These are phyloP conservation scores for Kwoniella dendrophila DNA, from an alignment of 768 basidiomycete species.

Conservation along the genomic window DNA sequence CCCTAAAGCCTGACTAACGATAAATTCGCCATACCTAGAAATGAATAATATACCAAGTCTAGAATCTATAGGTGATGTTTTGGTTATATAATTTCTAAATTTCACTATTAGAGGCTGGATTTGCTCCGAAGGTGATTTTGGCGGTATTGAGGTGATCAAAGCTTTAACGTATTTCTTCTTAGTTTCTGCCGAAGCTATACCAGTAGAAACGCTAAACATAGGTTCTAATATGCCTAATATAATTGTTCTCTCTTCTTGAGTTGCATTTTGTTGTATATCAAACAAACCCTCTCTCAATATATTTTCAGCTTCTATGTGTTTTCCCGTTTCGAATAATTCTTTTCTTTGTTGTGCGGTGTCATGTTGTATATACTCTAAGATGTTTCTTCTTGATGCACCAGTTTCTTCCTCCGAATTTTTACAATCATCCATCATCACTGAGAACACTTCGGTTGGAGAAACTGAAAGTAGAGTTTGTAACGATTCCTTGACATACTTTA, in stretches of 20 bases:
- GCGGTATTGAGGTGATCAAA: slow-evolving; percentile 21
- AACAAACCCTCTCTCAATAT: slow-evolving; percentile 38
- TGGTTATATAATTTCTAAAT: slow-evolving; percentile 23
- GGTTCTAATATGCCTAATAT: slow-evolving; percentile 31
- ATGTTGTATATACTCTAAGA: slow-evolving; percentile 37
- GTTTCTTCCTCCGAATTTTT: slow-evolving; percentile 40
- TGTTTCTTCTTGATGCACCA: slow-evolving; percentile 43
- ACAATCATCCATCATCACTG: slow-evolving; percentile 45
- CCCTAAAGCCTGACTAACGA: slow-evolving; percentile 12
- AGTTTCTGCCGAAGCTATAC: slow-evolving; percentile 18
- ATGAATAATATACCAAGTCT: slow-evolving; percentile 27
- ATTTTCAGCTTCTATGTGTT: slow-evolving; percentile 25
- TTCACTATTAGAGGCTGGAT: slow-evolving; percentile 16
- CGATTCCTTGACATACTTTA: slow-evolving; percentile 37
- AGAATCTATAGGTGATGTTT: slow-evolving; percentile 24
- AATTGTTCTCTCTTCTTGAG: slow-evolving; percentile 16
- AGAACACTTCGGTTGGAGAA: slow-evolving; percentile 36
- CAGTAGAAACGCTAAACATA: slow-evolving; percentile 32
- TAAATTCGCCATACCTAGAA: slow-evolving; percentile 25
- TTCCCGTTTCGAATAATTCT: slow-evolving; percentile 24
- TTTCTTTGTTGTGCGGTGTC: slow-evolving; percentile 14
- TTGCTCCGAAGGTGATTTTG: slow-evolving; percentile 2
- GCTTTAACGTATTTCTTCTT: slow-evolving; percentile 16
- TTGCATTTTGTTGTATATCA: slow-evolving; percentile 15
- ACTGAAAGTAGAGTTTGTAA: slow-evolving; percentile 31